phyloP scores from a whole-genome alignment of 106 monocot genomes.

The Platanthera zijinensis region DNA sequence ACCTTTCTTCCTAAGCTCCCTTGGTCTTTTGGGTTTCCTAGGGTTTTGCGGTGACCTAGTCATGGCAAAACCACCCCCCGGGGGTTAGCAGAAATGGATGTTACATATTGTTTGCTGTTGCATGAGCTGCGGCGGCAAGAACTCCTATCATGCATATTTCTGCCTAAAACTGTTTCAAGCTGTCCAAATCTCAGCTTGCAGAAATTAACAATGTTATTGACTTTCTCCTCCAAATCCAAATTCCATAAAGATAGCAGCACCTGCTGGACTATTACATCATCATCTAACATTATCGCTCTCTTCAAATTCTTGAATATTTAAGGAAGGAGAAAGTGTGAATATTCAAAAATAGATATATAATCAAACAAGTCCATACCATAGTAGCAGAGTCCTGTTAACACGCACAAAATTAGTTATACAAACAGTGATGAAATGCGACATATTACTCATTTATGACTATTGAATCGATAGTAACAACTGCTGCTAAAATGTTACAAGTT shows the following conservation, averaged over 20 bases:
- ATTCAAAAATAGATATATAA: constrained; percentile 36
- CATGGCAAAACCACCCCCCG: too few species aligned
- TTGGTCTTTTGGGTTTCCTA: too few species aligned
- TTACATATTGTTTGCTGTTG: too few species aligned
- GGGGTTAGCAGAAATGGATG: too few species aligned
- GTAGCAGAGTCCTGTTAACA: constrained; percentile 38
- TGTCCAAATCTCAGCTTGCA: constrained; percentile 35
- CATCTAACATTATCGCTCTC: constrained; percentile 42
- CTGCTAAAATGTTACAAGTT: constrained; percentile 41
- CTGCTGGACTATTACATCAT: constrained; percentile 49
- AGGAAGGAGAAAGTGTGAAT: constrained; percentile 39
- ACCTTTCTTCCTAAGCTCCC: too few species aligned
- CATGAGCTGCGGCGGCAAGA: constrained; percentile 10
- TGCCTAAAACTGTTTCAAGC: constrained; percentile 30
- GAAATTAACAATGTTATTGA: constrained; percentile 29
- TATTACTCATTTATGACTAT: constrained; percentile 24
- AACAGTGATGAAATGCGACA: neutral
- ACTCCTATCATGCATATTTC: constrained; percentile 8
- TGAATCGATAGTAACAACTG: constrained; percentile 50
- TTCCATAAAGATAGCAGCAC: constrained; percentile 40
- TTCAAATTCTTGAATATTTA: constrained; percentile 46
- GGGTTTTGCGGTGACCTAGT: too few species aligned
- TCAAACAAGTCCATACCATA: constrained; percentile 44
- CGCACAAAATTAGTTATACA: constrained; percentile 1
- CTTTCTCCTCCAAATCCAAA: constrained; percentile 39